Conservation (phyloP, 2,329 filamentous ascomycete species). For the Hypomyces rosellus region DNA sequence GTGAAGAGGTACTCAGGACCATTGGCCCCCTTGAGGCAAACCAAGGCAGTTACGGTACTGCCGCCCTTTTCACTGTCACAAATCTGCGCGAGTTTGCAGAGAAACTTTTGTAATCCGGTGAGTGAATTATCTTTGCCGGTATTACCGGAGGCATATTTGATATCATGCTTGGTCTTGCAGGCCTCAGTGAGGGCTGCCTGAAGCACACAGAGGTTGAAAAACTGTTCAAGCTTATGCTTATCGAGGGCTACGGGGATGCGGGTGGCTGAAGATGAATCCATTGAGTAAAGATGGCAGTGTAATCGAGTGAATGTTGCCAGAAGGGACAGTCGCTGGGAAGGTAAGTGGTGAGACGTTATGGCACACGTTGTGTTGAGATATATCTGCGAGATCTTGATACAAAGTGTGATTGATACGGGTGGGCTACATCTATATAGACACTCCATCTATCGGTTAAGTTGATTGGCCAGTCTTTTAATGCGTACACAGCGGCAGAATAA, state of each 20-base stretch:
- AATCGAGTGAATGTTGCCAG: neutral
- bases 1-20: slow-evolving; percentile 11
- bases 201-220: slow-evolving; percentile 3
- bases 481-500: neutral
- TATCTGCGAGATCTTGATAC: neutral
- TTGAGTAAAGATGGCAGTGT: neutral
- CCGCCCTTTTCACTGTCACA: slow-evolving; percentile 11
- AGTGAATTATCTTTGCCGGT: neutral
- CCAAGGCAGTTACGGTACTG: slow-evolving; percentile 9
- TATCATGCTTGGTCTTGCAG: slow-evolving; percentile 2
- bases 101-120: slow-evolving; percentile 5
- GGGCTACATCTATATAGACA: neutral
- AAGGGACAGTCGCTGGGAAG: neutral
- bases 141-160: slow-evolving; percentile 13
- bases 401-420: neutral
- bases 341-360: neutral
- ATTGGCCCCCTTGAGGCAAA: neutral
- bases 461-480: neutral
- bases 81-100: slow-evolving; percentile 14
- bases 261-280: neutral
- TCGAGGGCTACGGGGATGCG: neutral
- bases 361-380: neutral
- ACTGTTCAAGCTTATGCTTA: neutral
- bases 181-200: slow-evolving; percentile 4
- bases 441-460: neutral